A percentile compares a stretch with the other conserved stretches of the same genome.
Evolutionary conservation across 495 filamentous ascomycete species (phyloP).

Genomic region (Tetracladium marchalianum): DNA sequence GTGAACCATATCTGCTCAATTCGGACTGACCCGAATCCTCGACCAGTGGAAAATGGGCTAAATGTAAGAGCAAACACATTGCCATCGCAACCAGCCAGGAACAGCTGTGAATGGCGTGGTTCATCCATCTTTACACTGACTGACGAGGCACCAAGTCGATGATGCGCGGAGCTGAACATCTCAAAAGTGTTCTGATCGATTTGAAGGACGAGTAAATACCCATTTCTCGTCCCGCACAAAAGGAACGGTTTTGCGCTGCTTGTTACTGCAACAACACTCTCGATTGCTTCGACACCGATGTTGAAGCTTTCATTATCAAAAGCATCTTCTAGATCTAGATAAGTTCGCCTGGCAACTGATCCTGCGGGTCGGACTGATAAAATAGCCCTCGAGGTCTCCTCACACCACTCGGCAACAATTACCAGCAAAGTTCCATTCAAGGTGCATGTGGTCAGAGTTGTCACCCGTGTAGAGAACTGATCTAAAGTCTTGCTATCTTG

Average conservation of each 20-base stretch:
- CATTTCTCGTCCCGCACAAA: constrained; percentile 15
- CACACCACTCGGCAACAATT: constrained; percentile 8
- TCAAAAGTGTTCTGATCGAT: constrained; percentile 5
- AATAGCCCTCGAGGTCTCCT: not conserved
- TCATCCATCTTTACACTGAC: constrained; percentile 7
- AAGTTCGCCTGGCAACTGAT: not conserved
- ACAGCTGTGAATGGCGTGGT: not conserved
- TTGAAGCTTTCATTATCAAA: not conserved
- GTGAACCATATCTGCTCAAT: constrained; percentile 16
- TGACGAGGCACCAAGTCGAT: constrained; percentile 11
- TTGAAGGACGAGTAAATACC: constrained; percentile 10
- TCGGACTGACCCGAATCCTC: too few species aligned
- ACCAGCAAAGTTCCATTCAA: constrained; percentile 1
- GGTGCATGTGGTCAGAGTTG: constrained; percentile 1
- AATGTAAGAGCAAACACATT: constrained; percentile 8
- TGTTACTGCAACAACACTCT: constrained; percentile 9
- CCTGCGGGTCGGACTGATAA: constrained; percentile 6
- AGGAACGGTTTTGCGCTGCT: not conserved
- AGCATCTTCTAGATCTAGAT: not conserved
- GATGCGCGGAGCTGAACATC: not conserved
- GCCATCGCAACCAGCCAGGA: constrained; percentile 17
- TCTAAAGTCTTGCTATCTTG: not conserved
- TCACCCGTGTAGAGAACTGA: constrained; percentile 2
- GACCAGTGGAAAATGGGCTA: too few species aligned
- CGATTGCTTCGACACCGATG: constrained; percentile 8